These are phyloP conservation scores for Lactarius quietus DNA, from an alignment of 768 basidiomycete genomes.

Conservation along the genomic window DNA sequence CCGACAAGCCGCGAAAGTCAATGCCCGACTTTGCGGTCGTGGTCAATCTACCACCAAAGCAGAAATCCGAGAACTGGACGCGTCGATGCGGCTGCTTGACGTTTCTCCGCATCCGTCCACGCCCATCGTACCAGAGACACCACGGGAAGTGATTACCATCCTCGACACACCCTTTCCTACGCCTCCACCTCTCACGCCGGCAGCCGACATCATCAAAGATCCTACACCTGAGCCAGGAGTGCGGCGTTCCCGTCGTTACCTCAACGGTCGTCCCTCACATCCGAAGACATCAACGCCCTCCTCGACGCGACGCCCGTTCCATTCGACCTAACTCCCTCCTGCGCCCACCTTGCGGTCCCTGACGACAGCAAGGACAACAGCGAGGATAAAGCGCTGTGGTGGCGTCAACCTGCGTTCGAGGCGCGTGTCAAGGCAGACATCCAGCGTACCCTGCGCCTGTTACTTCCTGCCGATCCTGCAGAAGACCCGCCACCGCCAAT, in stretches of 20 bases:
- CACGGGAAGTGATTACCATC: not conserved
- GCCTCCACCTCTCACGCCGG: not conserved
- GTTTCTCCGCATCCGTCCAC: not conserved
- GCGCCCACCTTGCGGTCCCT: not conserved
- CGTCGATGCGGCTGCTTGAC: not conserved
- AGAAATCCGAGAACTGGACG: not conserved
- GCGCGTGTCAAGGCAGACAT: slow-evolving; percentile 21
- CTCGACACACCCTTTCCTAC: not conserved
- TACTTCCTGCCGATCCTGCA: slow-evolving; percentile 15
- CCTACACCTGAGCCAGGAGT: not conserved
- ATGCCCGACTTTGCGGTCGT: slow-evolving; percentile 13
- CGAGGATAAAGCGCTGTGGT: slow-evolving; percentile 11
- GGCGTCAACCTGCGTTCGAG: slow-evolving; percentile 15
- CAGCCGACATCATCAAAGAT: not conserved
- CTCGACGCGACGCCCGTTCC: slow-evolving; percentile 8
- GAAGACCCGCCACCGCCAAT: slow-evolving; percentile 3
- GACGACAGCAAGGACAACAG: not conserved
- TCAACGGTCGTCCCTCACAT: not conserved
- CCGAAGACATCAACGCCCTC: slow-evolving; percentile 9
- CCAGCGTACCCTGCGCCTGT: slow-evolving; percentile 5
- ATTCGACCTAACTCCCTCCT: slow-evolving; percentile 4
- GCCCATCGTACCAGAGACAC: not conserved
- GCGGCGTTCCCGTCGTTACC: slow-evolving; percentile 7
- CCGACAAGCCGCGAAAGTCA: not conserved
- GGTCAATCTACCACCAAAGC: slow-evolving; percentile 6